Evolutionary conservation across 176 grass and related monocot genomes (phyloP).

Genomic region (Hordeum vulgare): DNA sequence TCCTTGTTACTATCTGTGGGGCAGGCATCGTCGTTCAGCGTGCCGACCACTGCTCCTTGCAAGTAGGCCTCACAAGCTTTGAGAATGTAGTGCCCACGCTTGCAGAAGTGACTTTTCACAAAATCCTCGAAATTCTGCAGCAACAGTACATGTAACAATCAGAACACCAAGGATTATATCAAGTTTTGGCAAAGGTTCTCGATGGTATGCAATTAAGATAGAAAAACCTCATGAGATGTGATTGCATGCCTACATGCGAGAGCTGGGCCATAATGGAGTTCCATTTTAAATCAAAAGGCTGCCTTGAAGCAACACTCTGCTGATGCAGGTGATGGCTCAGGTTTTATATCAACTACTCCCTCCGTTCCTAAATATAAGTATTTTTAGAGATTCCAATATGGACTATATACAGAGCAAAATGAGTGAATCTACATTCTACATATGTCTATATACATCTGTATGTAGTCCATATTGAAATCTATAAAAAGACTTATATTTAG

Average conservation of each 20-base stretch:
- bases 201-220: neutral
- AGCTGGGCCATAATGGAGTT: neutral
- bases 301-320: neutral
- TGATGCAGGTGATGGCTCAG: neutral
- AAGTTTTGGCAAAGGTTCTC: neutral
- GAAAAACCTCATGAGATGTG: neutral
- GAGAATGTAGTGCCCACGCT: slow-evolving; percentile 72
- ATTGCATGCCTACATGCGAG: neutral
- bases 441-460: too few species aligned
- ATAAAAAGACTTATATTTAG: too few species aligned
- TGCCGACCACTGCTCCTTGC: slow-evolving; percentile 68
- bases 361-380: too few species aligned
- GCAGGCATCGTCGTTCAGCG: slow-evolving; percentile 61
- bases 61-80: slow-evolving; percentile 92
- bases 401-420: too few species aligned
- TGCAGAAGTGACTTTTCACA: slow-evolving; percentile 64
- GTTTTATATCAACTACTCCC: neutral
- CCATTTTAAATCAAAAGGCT: neutral
- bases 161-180: neutral
- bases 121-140: slow-evolving; percentile 90
- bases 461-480: too few species aligned
- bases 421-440: too few species aligned
- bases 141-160: slow-evolving; percentile 5
- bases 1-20: slow-evolving; percentile 59
- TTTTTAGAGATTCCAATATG: too few species aligned